A percentile compares a stretch with the other conserved stretches of the same genome.
Conservation (phyloP, 2,329 filamentous ascomycete genomes). For the Colletotrichum liriopes region DNA sequence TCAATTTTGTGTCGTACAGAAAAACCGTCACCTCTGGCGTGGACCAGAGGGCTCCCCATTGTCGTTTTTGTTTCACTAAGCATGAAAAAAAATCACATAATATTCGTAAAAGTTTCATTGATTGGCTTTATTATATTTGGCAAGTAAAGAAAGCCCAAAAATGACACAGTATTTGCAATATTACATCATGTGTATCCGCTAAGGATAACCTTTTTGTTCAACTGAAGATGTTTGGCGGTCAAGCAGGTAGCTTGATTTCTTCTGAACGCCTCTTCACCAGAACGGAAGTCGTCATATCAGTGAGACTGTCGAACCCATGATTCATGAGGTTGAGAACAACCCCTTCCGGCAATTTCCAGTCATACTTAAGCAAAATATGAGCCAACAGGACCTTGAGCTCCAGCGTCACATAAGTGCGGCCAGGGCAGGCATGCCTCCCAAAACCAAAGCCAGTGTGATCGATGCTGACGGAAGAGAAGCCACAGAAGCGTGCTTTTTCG, state of each 20-base stretch:
- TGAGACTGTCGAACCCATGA: slow-evolving; percentile 10
- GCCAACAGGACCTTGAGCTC: slow-evolving; percentile 16
- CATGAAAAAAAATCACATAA: too few relatives aligned
- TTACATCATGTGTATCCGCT: too few relatives aligned
- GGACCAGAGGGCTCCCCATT: too few relatives aligned
- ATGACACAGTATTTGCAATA: too few relatives aligned
- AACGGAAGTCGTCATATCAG: background rate
- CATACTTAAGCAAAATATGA: slow-evolving; percentile 18
- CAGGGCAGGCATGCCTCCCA: slow-evolving; percentile 20
- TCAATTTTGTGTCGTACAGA: too few relatives aligned
- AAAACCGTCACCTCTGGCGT: too few relatives aligned
- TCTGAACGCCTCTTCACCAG: slow-evolving; percentile 9
- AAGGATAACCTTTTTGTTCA: background rate
- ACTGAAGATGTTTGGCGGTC: background rate
- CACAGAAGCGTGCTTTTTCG: background rate
- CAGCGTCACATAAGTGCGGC: slow-evolving; percentile 24
- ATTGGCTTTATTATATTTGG: too few relatives aligned
- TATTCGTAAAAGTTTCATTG: too few relatives aligned
- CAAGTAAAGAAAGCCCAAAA: too few relatives aligned
- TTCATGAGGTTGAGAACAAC: slow-evolving; percentile 16
- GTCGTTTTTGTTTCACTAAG: too few relatives aligned
- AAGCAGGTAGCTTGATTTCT: slow-evolving; percentile 10
- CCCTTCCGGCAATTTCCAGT: slow-evolving; percentile 4
- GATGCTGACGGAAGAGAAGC: slow-evolving; percentile 8
- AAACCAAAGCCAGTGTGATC: slow-evolving; percentile 26